Evolutionary conservation across 2,329 filamentous ascomycete species (phyloP).

Genomic region (Cladosporium cucumerinum): DNA sequence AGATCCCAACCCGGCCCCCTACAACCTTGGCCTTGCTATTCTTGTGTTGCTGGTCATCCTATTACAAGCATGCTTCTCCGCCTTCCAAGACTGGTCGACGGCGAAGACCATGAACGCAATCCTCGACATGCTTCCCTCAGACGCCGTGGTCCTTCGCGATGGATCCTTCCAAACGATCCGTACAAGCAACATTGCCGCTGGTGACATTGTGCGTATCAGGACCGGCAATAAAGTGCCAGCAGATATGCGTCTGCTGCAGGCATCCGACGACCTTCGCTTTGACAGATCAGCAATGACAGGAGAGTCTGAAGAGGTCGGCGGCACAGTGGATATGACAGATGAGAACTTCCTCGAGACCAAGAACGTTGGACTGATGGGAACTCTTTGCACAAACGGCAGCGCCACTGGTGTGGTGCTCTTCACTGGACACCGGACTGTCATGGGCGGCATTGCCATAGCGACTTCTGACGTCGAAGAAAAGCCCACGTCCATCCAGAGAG

Average conservation of each 20-base stretch:
- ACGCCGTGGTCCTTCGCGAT: conserved; percentile 41
- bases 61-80: conserved; percentile 47
- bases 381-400: conserved; percentile 42
- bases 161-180: conserved; percentile 30
- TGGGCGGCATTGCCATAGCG: conserved; percentile 43
- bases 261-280: conserved; percentile 45
- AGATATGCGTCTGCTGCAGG: conserved; percentile 41
- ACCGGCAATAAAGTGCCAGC: conserved; percentile 45
- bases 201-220: conserved; percentile 41
- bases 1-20: conserved; percentile 40
- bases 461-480: conserved; percentile 39
- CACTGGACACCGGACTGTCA: conserved; percentile 41
- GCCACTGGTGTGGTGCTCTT: conserved; percentile 42
- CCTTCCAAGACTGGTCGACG: conserved; percentile 50
- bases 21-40: conserved; percentile 47
- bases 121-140: conserved; percentile 44
- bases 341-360: conserved; percentile 44
- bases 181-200: conserved; percentile 39
- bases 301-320: conserved; percentile 39
- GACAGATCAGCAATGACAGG: conserved; percentile 44
- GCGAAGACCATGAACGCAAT: conserved; percentile 49
- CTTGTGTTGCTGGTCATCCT: conserved; percentile 49
- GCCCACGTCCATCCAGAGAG: conserved; percentile 41
- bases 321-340: conserved; percentile 39
- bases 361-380: conserved; percentile 47